Evolutionary conservation across 2,329 filamentous ascomycete genomes (phyloP).

Genomic region (Hypoxylon sp.): DNA sequence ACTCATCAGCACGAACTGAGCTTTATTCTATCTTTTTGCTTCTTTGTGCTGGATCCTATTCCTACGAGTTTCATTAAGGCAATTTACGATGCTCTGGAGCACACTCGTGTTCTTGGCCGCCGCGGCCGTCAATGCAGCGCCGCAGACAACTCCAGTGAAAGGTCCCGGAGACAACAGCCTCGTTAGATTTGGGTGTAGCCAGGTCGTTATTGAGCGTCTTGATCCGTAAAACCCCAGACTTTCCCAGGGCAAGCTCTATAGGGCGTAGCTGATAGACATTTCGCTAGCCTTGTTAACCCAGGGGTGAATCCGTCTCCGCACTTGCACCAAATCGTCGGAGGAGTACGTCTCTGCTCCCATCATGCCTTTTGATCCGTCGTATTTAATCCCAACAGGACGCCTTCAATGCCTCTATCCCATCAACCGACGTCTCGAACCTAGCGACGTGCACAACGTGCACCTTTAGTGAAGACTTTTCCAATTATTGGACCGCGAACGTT

Average conservation of each 20-base stretch:
- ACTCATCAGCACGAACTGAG: not conserved
- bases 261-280: slow-evolving; percentile 15
- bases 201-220: slow-evolving; percentile 43
- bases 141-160: slow-evolving; percentile 39
- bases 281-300: slow-evolving; percentile 37
- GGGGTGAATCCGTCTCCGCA: slow-evolving; percentile 40
- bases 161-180: slow-evolving; percentile 41
- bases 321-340: slow-evolving; percentile 41
- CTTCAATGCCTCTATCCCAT: slow-evolving; percentile 50
- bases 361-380: not conserved
- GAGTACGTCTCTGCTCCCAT: slow-evolving; percentile 19
- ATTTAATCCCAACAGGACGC: slow-evolving; percentile 32
- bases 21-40: not conserved
- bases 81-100: slow-evolving; percentile 41
- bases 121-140: slow-evolving; percentile 37
- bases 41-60: not conserved
- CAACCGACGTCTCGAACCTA: slow-evolving; percentile 41
- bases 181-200: slow-evolving; percentile 46
- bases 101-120: slow-evolving; percentile 33
- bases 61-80: not conserved
- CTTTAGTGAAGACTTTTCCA: slow-evolving; percentile 49
- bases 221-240: slow-evolving; percentile 36
- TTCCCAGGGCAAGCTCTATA: not conserved
- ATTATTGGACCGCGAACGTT: slow-evolving; percentile 47
- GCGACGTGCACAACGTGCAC: slow-evolving; percentile 57